A percentile compares a stretch with the other conserved stretches of the same genome.
Conservation (phyloP, 176 grass and related monocot genomes). For the Pontederia crassipes region DNA sequence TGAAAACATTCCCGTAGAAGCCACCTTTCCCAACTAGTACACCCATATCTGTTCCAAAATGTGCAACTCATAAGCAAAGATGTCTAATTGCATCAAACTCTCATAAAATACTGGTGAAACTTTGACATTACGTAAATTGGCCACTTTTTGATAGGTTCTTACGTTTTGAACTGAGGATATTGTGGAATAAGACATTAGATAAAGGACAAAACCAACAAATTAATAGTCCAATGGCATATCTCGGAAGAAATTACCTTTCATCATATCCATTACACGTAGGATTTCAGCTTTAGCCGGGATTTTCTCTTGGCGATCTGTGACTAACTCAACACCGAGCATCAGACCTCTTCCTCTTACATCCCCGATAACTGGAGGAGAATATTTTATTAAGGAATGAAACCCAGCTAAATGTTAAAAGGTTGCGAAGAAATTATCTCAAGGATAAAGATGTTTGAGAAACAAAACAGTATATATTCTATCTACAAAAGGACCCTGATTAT, state of each 20-base stretch:
- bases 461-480: too few relatives aligned
- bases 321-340: conserved; percentile 78
- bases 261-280: conserved; percentile 44
- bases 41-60: conserved; percentile 55
- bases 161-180: too few relatives aligned
- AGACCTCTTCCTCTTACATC: conserved; percentile 82
- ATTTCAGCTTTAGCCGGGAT: conserved; percentile 73
- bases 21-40: conserved; percentile 78
- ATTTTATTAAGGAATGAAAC: too few relatives aligned
- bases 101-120: too few relatives aligned
- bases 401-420: too few relatives aligned
- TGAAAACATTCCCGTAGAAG: conserved; percentile 79
- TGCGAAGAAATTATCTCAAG: too few relatives aligned
- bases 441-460: too few relatives aligned
- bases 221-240: neutral
- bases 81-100: neutral
- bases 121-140: too few relatives aligned
- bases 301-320: conserved; percentile 66
- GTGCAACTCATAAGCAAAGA: neutral
- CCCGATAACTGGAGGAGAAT: conserved; percentile 39
- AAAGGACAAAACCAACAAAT: neutral
- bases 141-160: too few relatives aligned
- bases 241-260: conserved; percentile 48
- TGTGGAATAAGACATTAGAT: too few relatives aligned
- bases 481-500: too few relatives aligned